Conservation (phyloP, 2,329 filamentous ascomycete genomes). For the Clarireedia sp. region DNA sequence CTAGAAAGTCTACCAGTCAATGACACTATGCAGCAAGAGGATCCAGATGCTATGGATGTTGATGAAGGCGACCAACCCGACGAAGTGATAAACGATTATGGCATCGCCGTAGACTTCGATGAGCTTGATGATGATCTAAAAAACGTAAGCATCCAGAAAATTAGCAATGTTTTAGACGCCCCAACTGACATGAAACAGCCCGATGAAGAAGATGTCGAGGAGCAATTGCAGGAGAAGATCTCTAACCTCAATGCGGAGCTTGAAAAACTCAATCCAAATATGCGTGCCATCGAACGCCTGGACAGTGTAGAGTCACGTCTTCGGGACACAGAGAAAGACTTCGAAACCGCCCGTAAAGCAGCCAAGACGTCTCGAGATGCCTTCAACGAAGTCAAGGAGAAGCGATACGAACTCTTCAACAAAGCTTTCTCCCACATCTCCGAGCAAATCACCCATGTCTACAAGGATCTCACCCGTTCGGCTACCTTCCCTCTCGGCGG, state of each 20-base stretch:
- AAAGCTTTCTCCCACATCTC: slow-evolving; percentile 92
- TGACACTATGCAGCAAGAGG: slow-evolving; percentile 66
- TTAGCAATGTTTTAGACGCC: slow-evolving; percentile 24
- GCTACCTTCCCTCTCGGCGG: slow-evolving; percentile 91
- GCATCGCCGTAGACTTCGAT: slow-evolving; percentile 82
- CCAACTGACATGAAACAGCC: slow-evolving; percentile 40
- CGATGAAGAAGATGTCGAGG: slow-evolving; percentile 63
- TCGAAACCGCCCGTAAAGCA: slow-evolving; percentile 70
- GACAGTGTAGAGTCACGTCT: slow-evolving; percentile 79
- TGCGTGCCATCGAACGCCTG: slow-evolving; percentile 87
- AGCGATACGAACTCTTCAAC: slow-evolving; percentile 86
- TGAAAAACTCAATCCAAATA: slow-evolving; percentile 93
- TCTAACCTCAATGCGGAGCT: slow-evolving; percentile 66
- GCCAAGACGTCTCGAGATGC: slow-evolving; percentile 71
- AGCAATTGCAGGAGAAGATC: slow-evolving; percentile 71
- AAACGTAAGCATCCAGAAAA: slow-evolving; percentile 48
- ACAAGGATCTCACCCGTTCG: slow-evolving; percentile 88
- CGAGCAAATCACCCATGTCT: slow-evolving; percentile 87
- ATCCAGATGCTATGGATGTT: slow-evolving; percentile 87
- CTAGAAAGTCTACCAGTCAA: slow-evolving; percentile 84
- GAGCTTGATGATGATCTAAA: slow-evolving; percentile 75
- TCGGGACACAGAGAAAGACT: slow-evolving; percentile 78
- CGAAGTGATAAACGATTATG: slow-evolving; percentile 74
- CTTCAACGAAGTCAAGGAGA: slow-evolving; percentile 74
- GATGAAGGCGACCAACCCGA: slow-evolving; percentile 63